Base-by-base conservation (phyloP, 2,329 filamentous ascomycete species). In the Aureobasidium mangrovei region DNA sequence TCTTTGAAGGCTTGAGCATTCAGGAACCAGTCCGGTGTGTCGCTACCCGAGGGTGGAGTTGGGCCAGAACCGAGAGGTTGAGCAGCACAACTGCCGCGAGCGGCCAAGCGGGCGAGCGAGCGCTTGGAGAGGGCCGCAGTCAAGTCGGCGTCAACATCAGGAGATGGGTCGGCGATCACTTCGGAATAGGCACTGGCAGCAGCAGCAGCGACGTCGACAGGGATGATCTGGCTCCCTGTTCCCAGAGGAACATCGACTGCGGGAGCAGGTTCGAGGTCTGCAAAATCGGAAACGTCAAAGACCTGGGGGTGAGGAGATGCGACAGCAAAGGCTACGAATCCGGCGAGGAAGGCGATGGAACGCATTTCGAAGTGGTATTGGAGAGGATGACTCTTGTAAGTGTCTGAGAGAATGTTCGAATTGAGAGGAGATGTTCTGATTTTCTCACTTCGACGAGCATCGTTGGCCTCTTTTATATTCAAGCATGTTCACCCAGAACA, bases 311-410 rank as follows among this genome's bases (percentile, higher is more conserved):
- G 29, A 3, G 49, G 41, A 27, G 28, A 27, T 10, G 49, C 49
- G 10, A 33, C 28, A 39, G 41, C 40, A 4, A 53, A 32, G 5
- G 41, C 41, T 38, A 33, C 49, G 7, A 53, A n/a, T 7, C 49
- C 33, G 33, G 33, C 32, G 9, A 53, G 24, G 41, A 53, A 12
- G 18, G 28, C 10, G n/a, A 24, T 2, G 18, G 28, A 44, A 36
- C 38, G 47, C 54, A 56, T 56, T 7, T 36, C 40, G 48, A 12
- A 28, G 24, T 35, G 12, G 36, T 39, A n/a, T 6, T 26, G 26
- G 28, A 5, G 24, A 42, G 38, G 27, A 18, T 18, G 18, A 18
- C 18, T 18, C 18, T 18, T 18, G 18, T 18, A 18, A 18, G 18
- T 18, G 18, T 18, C 18, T 18, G 18, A 18, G 18, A 18, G 18